These are phyloP conservation scores for Solanum megistacrolobum DNA, from an alignment of 257 asterid species.

Conservation along the genomic window DNA sequence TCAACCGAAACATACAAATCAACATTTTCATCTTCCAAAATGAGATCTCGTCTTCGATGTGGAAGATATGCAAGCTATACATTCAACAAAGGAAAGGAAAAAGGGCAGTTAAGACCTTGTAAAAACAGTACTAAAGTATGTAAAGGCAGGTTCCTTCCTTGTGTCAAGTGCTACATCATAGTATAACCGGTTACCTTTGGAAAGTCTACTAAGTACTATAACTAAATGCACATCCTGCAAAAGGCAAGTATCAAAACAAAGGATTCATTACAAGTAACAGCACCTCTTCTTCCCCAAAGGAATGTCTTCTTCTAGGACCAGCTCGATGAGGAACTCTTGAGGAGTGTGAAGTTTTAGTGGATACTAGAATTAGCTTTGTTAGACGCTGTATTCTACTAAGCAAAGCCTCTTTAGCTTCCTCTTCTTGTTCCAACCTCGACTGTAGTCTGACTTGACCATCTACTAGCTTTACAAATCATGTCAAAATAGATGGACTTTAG, in stretches of 20 bases:
- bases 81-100: neutral
- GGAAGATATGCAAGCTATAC: conserved; percentile 98
- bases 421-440: conserved; percentile 98
- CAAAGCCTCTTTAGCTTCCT: conserved; percentile 97
- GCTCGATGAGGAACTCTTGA: conserved; percentile 66
- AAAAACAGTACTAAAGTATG: neutral
- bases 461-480: conserved; percentile 70
- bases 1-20: conserved; percentile 58
- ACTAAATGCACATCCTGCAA: conserved; percentile 9
- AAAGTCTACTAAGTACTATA: neutral
- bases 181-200: neutral
- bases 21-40: conserved; percentile 74
- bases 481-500: conserved; percentile 1
- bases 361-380: conserved; percentile 89
- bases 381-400: conserved; percentile 94
- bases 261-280: neutral
- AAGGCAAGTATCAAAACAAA: conserved; percentile 9
- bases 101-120: neutral
- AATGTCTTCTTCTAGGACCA: conserved; percentile 85
- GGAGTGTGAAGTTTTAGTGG: conserved; percentile 76
- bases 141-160: neutral
- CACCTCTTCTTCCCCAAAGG: conserved; percentile 99
- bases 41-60: conserved; percentile 85
- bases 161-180: neutral
- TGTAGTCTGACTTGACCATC: conserved; percentile 98